Conservation (phyloP, 495 filamentous ascomycete genomes). For the Lasiosphaeria ovina region DNA sequence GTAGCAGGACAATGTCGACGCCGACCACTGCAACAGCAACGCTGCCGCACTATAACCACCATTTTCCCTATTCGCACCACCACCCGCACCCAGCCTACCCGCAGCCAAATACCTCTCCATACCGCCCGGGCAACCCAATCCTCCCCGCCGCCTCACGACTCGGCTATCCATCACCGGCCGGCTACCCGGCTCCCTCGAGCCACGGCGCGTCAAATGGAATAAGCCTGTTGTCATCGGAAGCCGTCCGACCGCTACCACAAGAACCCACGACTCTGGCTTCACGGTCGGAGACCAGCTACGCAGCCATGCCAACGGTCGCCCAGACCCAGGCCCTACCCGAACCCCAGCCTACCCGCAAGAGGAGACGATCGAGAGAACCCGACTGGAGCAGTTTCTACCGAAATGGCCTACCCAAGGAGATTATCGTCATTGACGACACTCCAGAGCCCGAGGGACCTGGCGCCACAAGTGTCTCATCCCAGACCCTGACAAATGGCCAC, state of each 20-base stretch:
- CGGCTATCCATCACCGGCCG: conserved; percentile 40
- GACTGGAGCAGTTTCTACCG: conserved; percentile 92
- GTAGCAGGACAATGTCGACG: conserved; percentile 66
- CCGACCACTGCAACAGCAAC: conserved; percentile 79
- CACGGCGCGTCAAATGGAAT: conserved; percentile 39
- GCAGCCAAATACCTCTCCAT: conserved; percentile 41
- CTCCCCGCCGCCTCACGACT: conserved; percentile 50
- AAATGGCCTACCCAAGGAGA: conserved; percentile 87
- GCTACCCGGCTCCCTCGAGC: conserved; percentile 34
- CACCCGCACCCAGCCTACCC: conserved; percentile 52
- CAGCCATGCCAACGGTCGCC: conserved; percentile 29
- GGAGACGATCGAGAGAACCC: conserved; percentile 60
- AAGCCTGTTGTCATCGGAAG: conserved; percentile 30
- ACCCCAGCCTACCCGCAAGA: conserved; percentile 43
- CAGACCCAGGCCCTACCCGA: conserved; percentile 32
- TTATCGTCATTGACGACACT: conserved; percentile 96
- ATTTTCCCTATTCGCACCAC: conserved; percentile 66
- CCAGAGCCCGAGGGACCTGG: conserved; percentile 56
- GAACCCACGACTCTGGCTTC: conserved; percentile 27
- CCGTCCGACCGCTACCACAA: conserved; percentile 30
- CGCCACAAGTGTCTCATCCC: conserved; percentile 27
- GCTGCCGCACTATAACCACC: conserved; percentile 56
- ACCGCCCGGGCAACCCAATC: conserved; percentile 51
- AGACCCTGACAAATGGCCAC: conserved; percentile 32
- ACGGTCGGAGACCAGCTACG: conserved; percentile 23